These are phyloP conservation scores for Trichophyton mentagrophytes DNA, from an alignment of 2,329 filamentous ascomycete species.

Conservation along the genomic window DNA sequence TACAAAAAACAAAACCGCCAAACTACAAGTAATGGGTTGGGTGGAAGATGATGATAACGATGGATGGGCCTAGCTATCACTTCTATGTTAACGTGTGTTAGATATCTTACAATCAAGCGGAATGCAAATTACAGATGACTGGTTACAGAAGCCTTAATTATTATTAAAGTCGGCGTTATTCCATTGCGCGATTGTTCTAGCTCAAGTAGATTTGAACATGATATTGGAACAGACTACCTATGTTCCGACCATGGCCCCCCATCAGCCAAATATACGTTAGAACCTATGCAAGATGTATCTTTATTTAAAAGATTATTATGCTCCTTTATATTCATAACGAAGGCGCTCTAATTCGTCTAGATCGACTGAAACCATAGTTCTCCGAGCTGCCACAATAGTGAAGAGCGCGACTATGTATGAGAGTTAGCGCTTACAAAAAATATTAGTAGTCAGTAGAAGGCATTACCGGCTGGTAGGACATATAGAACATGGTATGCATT, in stretches of 20 bases:
- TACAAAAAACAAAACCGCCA: constrained; percentile 23
- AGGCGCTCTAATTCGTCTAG: constrained; percentile 26
- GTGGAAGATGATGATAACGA: constrained; percentile 16
- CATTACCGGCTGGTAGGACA: constrained; percentile 29
- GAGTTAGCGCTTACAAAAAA: not conserved
- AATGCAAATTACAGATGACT: not conserved
- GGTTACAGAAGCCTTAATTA: not conserved
- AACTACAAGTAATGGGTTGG: constrained; percentile 22
- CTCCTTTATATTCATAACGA: constrained; percentile 32
- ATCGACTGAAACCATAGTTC: constrained; percentile 29
- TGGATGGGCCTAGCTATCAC: not conserved
- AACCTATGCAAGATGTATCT: not conserved
- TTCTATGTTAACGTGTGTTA: not conserved
- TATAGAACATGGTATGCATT: constrained; percentile 20
- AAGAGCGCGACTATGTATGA: constrained; percentile 22
- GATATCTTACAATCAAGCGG: not conserved
- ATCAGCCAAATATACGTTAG: not conserved
- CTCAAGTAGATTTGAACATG: too few relatives aligned
- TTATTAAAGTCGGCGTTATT: not conserved
- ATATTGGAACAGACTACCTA: too few relatives aligned
- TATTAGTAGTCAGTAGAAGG: not conserved
- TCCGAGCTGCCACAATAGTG: constrained; percentile 22
- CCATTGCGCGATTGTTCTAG: too few relatives aligned
- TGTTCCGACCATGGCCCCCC: too few relatives aligned
- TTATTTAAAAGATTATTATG: constrained; percentile 10